phyloP scores from a whole-genome alignment of 257 asterid genomes.

The Solanum corneliomulleri region DNA sequence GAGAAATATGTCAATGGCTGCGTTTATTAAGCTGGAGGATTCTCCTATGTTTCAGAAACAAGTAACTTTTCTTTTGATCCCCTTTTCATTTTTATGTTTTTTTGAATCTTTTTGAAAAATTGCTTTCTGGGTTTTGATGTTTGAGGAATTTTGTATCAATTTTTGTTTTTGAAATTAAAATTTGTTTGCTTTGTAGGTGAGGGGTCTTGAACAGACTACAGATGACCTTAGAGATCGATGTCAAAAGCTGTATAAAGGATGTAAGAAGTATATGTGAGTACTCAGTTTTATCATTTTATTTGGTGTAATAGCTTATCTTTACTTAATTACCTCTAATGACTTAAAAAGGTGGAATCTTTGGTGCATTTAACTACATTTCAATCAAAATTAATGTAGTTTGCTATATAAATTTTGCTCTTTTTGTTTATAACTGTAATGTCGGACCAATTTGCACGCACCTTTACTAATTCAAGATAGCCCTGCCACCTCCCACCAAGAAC shows the following conservation, averaged over 20 bases:
- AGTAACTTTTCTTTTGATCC: slow-evolving; percentile 17
- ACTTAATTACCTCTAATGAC: not conserved
- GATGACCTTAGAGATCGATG: slow-evolving; percentile 91
- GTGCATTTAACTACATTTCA: not conserved
- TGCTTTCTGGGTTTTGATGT: not conserved
- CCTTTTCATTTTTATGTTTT: not conserved
- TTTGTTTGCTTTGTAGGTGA: slow-evolving; percentile 30
- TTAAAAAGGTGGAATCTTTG: not conserved
- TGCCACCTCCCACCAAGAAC: not conserved
- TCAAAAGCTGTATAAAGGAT: slow-evolving; percentile 74
- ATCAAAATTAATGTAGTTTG: not conserved
- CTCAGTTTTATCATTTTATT: not conserved
- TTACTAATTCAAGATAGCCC: not conserved
- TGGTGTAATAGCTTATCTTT: not conserved
- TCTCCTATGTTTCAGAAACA: slow-evolving; percentile 98
- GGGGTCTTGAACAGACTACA: slow-evolving; percentile 66
- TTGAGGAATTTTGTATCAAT: not conserved
- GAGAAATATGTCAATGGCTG: slow-evolving; percentile 35
- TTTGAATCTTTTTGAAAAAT: not conserved
- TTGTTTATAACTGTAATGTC: not conserved
- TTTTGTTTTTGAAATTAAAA: not conserved
- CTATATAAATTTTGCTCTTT: not conserved
- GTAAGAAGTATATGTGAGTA: slow-evolving; percentile 83
- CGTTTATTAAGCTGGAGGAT: slow-evolving; percentile 82
- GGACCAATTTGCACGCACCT: not conserved